Percentiles rank a stretch among this genome's conserved stretches.
Conservation (phyloP, 345 rosid genomes). For the Litchi chinensis region DNA sequence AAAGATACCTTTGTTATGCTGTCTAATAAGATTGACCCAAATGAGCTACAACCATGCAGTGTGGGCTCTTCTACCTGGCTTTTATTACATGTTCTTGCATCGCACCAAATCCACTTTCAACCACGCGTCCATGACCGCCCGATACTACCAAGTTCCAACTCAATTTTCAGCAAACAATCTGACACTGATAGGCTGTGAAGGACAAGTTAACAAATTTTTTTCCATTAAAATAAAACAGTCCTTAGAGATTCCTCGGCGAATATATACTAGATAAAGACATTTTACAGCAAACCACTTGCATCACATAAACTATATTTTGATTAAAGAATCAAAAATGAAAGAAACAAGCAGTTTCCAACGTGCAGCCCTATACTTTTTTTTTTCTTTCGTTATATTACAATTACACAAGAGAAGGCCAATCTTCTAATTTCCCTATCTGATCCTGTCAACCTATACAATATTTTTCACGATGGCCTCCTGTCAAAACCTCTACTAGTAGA, state of each 20-base stretch:
- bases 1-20: too few relatives aligned
- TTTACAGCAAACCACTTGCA: background rate
- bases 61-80: too few relatives aligned
- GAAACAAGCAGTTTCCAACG: conserved; percentile 18
- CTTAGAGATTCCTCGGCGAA: background rate
- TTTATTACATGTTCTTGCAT: too few relatives aligned
- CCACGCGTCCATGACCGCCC: too few relatives aligned
- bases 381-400: conserved; percentile 33
- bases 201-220: too few relatives aligned
- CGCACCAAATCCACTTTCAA: background rate
- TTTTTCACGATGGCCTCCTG: conserved; percentile 30
- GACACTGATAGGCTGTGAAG: too few relatives aligned
- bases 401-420: conserved; percentile 36
- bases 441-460: conserved; percentile 54
- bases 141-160: too few relatives aligned
- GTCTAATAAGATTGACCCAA: too few relatives aligned
- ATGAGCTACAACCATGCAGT: too few relatives aligned
- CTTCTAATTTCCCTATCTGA: conserved; percentile 39
- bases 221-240: too few relatives aligned
- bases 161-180: too few relatives aligned
- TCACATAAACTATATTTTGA: conserved; percentile 6
- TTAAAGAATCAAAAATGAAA: conserved; percentile 10
- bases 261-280: too few relatives aligned
- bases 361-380: conserved; percentile 19
- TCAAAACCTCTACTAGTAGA: conserved; percentile 32